Evolutionary conservation across 192 early-diverging fungal species (phyloP).

Genomic region (Irineochytrium annulatum): DNA sequence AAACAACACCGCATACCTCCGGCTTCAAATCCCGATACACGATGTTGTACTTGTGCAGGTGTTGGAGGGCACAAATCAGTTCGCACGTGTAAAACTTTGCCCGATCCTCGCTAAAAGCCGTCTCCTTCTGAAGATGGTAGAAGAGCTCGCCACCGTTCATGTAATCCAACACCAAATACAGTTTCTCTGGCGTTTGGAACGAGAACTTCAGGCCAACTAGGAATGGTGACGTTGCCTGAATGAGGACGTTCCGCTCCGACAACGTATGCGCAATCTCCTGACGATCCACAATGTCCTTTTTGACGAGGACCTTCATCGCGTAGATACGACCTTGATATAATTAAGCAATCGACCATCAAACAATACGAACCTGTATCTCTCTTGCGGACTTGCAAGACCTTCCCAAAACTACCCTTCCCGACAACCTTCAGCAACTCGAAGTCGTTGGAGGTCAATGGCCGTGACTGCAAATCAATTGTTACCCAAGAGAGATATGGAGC

Average conservation of each 20-base stretch:
- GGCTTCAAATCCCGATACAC: conserved; percentile 56
- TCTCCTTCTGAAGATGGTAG: conserved; percentile 65
- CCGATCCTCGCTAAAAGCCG: conserved; percentile 54
- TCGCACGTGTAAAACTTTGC: conserved; percentile 84
- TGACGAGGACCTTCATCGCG: conserved; percentile 94
- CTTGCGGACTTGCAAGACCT: conserved; percentile 75
- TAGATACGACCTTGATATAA: conserved; percentile 77
- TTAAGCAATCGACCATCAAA: not conserved
- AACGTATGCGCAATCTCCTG: conserved; percentile 92
- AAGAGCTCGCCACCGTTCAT: conserved; percentile 95
- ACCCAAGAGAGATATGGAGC: not conserved
- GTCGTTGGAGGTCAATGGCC: conserved; percentile 45
- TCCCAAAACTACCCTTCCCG: conserved; percentile 77
- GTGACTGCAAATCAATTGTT: conserved; percentile 23
- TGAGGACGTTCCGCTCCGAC: conserved; percentile 86
- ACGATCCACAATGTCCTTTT: conserved; percentile 89
- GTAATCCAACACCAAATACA: conserved; percentile 93
- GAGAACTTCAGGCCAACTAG: conserved; percentile 49
- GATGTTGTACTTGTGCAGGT: conserved; percentile 86
- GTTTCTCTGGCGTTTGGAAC: conserved; percentile 84
- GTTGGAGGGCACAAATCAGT: conserved; percentile 85
- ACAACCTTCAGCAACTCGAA: conserved; percentile 73
- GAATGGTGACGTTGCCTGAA: conserved; percentile 77
- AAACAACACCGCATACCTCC: not conserved
- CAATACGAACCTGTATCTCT: conserved; percentile 59